Evolutionary conservation across 2,329 filamentous ascomycete species (phyloP), one percentile per base, ranked within the genome.

Genomic region (Fusarium sambucinum): DNA sequence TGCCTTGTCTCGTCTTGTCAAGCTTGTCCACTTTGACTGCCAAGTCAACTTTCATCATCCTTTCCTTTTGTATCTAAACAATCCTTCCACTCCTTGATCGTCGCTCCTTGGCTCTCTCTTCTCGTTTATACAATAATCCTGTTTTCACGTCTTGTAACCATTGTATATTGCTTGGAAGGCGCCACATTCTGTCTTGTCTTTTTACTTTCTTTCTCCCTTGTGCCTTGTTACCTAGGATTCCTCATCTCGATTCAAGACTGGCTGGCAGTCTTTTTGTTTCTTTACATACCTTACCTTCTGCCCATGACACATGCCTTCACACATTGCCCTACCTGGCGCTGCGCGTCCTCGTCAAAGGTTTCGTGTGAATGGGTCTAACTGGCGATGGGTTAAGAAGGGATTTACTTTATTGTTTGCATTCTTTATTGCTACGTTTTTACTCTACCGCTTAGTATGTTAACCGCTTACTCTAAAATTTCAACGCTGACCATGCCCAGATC

Each of bases 301-400:
- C 27, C 38, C 33, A 69, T 68, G 65, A 62, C 60, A 55, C 29
- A 69, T 69, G 66, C 27, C 55, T 66, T 66, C 65, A 40, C 61
- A 38, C 29, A 55, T 58, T 53, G 56, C 60, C 46, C 61, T 69
- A 11, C 66, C 61, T 44, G 65, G 65, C 60, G 51, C 66, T 51
- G 41, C 38, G 54, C 65, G 60, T 47, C 59, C 65, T 46, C 65
- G 65, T 17, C 55, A 63, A 61, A 51, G 59, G 50, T 66, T 56
- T 12, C 65, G 55, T 51, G 46, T 68, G 41, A 68, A 55, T 17
- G 60, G 33, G 13, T 69, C 65, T 11, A 68, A 68, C 53, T 53
- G 51, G 65, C 50, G 65, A 61, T 68, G 51, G 51, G 38, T 59
- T 8, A 62, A 56, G 50, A 69, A 65, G 41, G 61, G 61, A 4